Evolutionary conservation across 805 yeast species (phyloP).

Genomic region (Wickerhamiella occidentalis): DNA sequence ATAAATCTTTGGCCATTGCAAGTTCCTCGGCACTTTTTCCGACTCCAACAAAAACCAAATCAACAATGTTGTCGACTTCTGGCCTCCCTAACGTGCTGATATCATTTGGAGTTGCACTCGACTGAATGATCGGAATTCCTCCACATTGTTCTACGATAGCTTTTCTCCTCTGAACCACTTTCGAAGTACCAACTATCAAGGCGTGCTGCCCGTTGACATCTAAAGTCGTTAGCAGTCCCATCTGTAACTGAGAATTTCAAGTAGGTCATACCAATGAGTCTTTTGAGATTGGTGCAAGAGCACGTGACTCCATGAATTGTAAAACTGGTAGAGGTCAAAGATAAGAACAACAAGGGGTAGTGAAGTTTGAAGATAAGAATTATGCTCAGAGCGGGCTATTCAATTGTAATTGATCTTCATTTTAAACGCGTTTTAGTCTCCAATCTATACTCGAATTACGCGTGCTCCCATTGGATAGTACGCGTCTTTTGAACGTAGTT

Average conservation of each 20-base stretch:
- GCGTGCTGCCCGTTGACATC: constrained; percentile 17
- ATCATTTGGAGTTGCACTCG: constrained; percentile 27
- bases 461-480: no score
- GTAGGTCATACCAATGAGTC: neutral
- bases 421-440: no score
- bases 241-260: neutral
- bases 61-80: constrained; percentile 54
- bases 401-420: no score
- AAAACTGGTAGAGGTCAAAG: neutral
- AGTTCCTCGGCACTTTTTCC: constrained; percentile 12
- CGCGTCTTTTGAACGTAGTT: no score
- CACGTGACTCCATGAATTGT: neutral
- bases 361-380: no score
- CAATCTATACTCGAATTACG: no score
- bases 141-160: constrained; percentile 16
- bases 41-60: constrained; percentile 51
- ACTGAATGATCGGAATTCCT: constrained; percentile 13
- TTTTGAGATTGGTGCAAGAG: neutral
- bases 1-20: constrained; percentile 33
- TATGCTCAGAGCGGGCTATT: no score
- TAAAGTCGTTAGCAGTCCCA: constrained; percentile 19
- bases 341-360: neutral
- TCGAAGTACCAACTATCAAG: constrained; percentile 16
- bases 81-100: constrained; percentile 47
- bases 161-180: constrained; percentile 14